Base-by-base conservation (phyloP, 495 filamentous ascomycete species). In the Gamarada debralockiae region DNA sequence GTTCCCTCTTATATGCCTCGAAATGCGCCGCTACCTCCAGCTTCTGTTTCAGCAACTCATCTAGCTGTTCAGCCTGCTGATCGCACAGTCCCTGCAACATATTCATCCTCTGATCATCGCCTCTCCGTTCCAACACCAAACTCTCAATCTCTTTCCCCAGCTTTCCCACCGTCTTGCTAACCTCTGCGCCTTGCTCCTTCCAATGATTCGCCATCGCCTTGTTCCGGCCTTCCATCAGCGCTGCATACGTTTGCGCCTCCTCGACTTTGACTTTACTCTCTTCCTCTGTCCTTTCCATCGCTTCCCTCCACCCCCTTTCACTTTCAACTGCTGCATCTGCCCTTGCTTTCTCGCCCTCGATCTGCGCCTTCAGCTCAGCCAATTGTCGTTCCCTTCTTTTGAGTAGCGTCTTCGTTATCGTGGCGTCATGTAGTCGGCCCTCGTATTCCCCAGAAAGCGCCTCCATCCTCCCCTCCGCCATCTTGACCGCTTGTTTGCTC, bases 321-420 rank as follows among this genome's bases (percentile, higher is more conserved):
- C 83, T 80, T 21, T 78, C 76, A 33, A 75, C 67, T 22, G 78
- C 78, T 48, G 69, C 69, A 13, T 65, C 61, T n/a, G 87, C 77
- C 50, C 80, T 78, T 45, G 75, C 71, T 54, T 77, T 79, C 71
- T 95, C 90, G 10, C 70, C 64, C 10, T 89, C 82, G 6, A 89
- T 69, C 41, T 87, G 76, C 1, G 71, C 72, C 53, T 85, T 83
- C 40, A 91, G 63, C 49, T 86, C 82, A 54, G 90, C 86, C 3
- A 95, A 80, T 64, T 90, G 90, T 6, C 87, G 80, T 57, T 93
- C 89, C 58, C 89, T 90, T 37, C 86, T 80, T 39, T 82, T 77
- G 5, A 93, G 76, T 1, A 87, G 79, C 17, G 79, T 79, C 55
- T 87, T 84, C 55, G 87, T 81, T 23, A 84, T 73, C 48, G 70